A percentile compares a stretch with the other conserved stretches of the same genome.
phyloP scores from a whole-genome alignment of 257 asterid species.

The Lycium ferocissimum region DNA sequence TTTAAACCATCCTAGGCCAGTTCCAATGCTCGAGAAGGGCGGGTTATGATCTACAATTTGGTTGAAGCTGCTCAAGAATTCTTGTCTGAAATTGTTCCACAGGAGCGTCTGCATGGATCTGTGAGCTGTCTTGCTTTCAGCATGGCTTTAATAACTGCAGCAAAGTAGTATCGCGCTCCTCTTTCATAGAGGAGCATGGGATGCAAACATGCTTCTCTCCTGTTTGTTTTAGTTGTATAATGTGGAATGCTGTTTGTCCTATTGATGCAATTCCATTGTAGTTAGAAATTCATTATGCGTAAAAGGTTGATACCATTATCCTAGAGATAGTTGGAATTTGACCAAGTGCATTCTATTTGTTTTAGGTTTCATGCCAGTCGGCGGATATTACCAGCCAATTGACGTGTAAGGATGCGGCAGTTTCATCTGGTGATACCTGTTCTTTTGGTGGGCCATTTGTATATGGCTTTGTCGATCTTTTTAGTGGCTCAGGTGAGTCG shows the following conservation, averaged over 20 bases:
- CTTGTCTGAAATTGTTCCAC: constrained; percentile 88
- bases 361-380: constrained; percentile 50
- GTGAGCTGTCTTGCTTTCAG: constrained; percentile 50
- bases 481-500: constrained; percentile 93
- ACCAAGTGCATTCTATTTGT: constrained; percentile 24
- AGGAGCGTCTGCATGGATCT: constrained; percentile 54
- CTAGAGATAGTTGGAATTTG: constrained; percentile 18
- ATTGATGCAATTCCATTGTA: constrained; percentile 2
- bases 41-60: constrained; percentile 95
- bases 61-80: constrained; percentile 99
- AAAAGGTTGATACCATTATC: constrained; percentile 17
- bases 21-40: constrained; percentile 96
- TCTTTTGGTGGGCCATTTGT: constrained; percentile 68
- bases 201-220: constrained; percentile 14
- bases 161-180: background rate
- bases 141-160: constrained; percentile 29
- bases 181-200: background rate
- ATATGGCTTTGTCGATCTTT: constrained; percentile 81
- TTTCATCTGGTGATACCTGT: constrained; percentile 45
- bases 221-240: constrained; percentile 14
- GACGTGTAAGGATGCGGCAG: constrained; percentile 49
- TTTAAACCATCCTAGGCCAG: constrained; percentile 67
- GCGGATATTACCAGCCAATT: constrained; percentile 49
- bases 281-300: background rate
- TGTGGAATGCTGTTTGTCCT: background rate